Evolutionary conservation across 192 early-diverging fungal species (phyloP), one percentile per base, ranked within the genome.

Genomic region (Physocladia obscura): DNA sequence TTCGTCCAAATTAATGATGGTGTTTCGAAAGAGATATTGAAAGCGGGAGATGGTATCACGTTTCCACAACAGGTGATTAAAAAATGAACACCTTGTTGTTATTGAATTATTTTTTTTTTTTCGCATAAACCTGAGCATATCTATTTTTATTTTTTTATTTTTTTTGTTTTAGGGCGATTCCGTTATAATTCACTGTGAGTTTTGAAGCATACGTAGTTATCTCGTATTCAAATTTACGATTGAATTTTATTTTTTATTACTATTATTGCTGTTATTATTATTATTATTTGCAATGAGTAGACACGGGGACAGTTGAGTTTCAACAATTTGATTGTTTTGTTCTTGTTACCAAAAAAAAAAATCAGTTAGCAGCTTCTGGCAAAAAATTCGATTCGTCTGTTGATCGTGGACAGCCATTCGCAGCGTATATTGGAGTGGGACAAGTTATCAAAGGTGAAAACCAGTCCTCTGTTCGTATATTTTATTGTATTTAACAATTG

Each of bases 361-460:
- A n/a, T 1, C 13, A 57, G n/a, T 37, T 76, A 67, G 69, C 80
- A 50, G 75, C 71, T 49, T 75, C 87, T 71, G 94, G 93, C 63
- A 76, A 51, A 19, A 84, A 90, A 76, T 98, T 98, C 62, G 97
- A 98, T 76, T 92, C 91, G 57, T 93, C 92, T 57, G 73, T 80
- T 59, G 86, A 95, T 77, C 93, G 94, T 71, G 81, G 84, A 26
- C 58, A 90, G 71, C 94, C 97, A 39, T 98, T 97, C 70, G 79
- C 79, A 27, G 92, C 89, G 79, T 80, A 78, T 44, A 97, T 98
- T 70, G 97, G 97, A 70, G 90, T 94, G 24, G 93, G 93, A 2
- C 93, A 89, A 73, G 94, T 98, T 67, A 98, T 98, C 77, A 77
- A 82, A 58, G 93, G 90, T 77, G 50, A 63, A 15, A 29, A 4